phyloP scores from a whole-genome alignment of 139 green algal genomes.

The Haematococcus sp. region DNA sequence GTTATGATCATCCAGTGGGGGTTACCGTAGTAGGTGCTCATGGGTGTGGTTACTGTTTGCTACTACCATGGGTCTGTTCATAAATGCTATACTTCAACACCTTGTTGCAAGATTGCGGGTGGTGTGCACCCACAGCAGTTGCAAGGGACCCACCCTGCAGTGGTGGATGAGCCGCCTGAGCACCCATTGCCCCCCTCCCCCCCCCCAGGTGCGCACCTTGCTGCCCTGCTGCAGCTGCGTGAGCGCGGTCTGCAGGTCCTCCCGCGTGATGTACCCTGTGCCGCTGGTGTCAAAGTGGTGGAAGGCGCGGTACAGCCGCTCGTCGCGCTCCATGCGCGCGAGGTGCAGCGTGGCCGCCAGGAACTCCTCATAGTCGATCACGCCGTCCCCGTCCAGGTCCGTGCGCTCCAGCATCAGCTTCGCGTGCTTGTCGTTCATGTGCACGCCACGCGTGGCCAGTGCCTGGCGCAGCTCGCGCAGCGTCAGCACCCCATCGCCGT shows the following conservation, averaged over 20 bases:
- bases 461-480: conserved; percentile 28
- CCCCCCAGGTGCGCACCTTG: not conserved
- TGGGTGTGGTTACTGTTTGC: no score
- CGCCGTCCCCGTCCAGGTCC: conserved; percentile 15
- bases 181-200: not conserved
- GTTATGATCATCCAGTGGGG: no score
- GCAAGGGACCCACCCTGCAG: no score
- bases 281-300: conserved; percentile 41
- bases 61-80: no score
- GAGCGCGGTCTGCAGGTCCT: conserved; percentile 25
- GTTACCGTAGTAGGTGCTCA: no score
- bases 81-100: no score
- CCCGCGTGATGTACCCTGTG: conserved; percentile 42
- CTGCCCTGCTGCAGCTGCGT: not conserved
- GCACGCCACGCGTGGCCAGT: conserved; percentile 14
- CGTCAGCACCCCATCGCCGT: conserved; percentile 35
- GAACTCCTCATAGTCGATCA: conserved; percentile 35
- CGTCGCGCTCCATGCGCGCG: conserved; percentile 24
- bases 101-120: no score
- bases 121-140: no score
- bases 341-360: conserved; percentile 21
- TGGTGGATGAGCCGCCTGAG: no score
- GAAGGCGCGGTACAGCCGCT: conserved; percentile 30
- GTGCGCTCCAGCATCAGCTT: conserved; percentile 13
- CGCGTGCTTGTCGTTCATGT: conserved; percentile 16